Evolutionary conservation across 352 stramenopile genomes (phyloP).

Genomic region (Pythium diclinum): DNA sequence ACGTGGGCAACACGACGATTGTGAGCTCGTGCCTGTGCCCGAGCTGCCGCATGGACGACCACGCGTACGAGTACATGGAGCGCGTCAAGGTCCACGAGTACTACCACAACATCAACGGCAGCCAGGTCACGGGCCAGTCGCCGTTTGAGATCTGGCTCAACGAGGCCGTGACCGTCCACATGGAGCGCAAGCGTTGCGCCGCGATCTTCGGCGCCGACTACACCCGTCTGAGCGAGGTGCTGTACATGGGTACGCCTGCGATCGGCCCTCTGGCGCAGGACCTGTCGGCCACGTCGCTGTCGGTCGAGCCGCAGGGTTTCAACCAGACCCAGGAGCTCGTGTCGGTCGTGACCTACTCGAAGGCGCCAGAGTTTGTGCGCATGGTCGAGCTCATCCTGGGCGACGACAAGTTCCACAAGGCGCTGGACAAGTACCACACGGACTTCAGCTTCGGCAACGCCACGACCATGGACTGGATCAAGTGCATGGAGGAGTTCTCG

Average conservation of each 20-base stretch:
- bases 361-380: constrained; percentile 74
- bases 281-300: constrained; percentile 66
- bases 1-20: constrained; percentile 81
- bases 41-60: constrained; percentile 73
- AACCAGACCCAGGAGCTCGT: constrained; percentile 82
- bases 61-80: constrained; percentile 81
- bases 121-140: constrained; percentile 74
- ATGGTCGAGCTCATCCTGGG: constrained; percentile 74
- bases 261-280: constrained; percentile 69
- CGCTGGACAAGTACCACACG: constrained; percentile 75
- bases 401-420: constrained; percentile 67
- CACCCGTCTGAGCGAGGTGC: constrained; percentile 62
- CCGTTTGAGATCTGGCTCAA: constrained; percentile 84
- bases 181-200: constrained; percentile 65
- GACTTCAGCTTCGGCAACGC: constrained; percentile 71
- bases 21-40: constrained; percentile 70
- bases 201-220: constrained; percentile 72
- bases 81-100: constrained; percentile 82
- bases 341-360: constrained; percentile 75
- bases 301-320: constrained; percentile 68
- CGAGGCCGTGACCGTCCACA: constrained; percentile 77
- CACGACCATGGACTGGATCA: constrained; percentile 72
- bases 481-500: constrained; percentile 76
- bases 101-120: constrained; percentile 85
- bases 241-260: constrained; percentile 71